Conservation (phyloP, 164 flowering plant species). For the Euptelea pleiosperma region DNA sequence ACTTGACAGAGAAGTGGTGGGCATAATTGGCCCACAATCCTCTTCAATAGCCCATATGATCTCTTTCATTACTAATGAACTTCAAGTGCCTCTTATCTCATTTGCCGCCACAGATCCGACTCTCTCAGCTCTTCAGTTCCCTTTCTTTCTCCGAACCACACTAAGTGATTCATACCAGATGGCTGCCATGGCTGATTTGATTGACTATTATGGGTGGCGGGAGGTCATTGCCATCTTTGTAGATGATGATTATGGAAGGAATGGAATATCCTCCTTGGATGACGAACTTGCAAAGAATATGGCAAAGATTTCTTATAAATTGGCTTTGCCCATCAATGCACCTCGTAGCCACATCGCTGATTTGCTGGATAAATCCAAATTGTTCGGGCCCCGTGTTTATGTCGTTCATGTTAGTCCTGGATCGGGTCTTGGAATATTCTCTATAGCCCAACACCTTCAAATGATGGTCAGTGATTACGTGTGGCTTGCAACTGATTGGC, state of each 20-base stretch:
- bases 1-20: slow-evolving; percentile 54
- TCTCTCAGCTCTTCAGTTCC: slow-evolving; percentile 73
- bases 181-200: slow-evolving; percentile 69
- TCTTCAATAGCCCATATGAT: slow-evolving; percentile 73
- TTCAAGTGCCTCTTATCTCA: slow-evolving; percentile 75
- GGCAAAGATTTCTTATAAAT: slow-evolving; percentile 39
- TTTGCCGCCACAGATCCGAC: slow-evolving; percentile 84
- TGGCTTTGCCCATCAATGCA: slow-evolving; percentile 34
- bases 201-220: slow-evolving; percentile 56
- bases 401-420: slow-evolving; percentile 69
- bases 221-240: slow-evolving; percentile 55
- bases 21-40: slow-evolving; percentile 82
- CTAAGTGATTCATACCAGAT: slow-evolving; percentile 66
- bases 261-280: slow-evolving; percentile 55
- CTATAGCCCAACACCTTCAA: slow-evolving; percentile 44
- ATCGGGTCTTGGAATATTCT: slow-evolving; percentile 43
- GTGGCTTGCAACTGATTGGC: slow-evolving; percentile 88
- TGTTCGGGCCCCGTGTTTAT: slow-evolving; percentile 64
- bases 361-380: slow-evolving; percentile 36
- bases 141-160: slow-evolving; percentile 60
- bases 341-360: slow-evolving; percentile 24
- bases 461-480: slow-evolving; percentile 63
- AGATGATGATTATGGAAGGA: slow-evolving; percentile 77
- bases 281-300: slow-evolving; percentile 46
- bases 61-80: slow-evolving; percentile 55